Conservation (phyloP, 768 basidiomycete genomes). For the Tulasnella sp. region DNA sequence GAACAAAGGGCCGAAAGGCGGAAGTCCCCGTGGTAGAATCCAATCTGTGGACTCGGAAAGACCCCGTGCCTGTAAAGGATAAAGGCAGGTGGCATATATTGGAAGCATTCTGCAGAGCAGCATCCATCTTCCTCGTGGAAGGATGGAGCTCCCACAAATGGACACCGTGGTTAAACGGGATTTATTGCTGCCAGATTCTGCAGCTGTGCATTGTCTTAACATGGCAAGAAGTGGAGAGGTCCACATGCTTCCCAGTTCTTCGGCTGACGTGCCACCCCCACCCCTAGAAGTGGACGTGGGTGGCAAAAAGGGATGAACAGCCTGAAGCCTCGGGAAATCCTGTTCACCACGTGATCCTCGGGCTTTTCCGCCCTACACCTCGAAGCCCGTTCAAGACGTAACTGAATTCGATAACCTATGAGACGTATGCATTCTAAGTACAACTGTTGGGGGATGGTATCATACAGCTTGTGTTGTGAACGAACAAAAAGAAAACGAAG, state of each 20-base stretch:
- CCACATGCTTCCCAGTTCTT: neutral
- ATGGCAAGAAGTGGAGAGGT: neutral
- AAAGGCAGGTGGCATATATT: neutral
- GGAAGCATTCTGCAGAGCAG: neutral
- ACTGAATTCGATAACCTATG: neutral
- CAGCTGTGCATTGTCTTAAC: neutral
- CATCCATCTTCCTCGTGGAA: neutral
- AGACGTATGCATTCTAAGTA: neutral
- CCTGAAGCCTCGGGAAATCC: neutral
- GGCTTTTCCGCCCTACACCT: neutral
- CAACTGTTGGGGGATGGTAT: neutral
- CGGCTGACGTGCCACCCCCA: neutral
- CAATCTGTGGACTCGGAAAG: neutral
- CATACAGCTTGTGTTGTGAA: neutral
- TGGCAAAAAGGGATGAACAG: neutral
- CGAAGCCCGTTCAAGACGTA: neutral
- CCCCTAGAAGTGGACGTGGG: neutral
- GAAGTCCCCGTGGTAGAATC: neutral
- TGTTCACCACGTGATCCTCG: neutral
- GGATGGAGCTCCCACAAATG: neutral
- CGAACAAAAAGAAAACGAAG: neutral
- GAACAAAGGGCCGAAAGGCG: neutral
- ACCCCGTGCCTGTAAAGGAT: neutral
- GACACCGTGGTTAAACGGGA: neutral
- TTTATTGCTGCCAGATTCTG: neutral